Base-by-base conservation (phyloP, 2,329 filamentous ascomycete species). In the Fusarium tricinctum region DNA sequence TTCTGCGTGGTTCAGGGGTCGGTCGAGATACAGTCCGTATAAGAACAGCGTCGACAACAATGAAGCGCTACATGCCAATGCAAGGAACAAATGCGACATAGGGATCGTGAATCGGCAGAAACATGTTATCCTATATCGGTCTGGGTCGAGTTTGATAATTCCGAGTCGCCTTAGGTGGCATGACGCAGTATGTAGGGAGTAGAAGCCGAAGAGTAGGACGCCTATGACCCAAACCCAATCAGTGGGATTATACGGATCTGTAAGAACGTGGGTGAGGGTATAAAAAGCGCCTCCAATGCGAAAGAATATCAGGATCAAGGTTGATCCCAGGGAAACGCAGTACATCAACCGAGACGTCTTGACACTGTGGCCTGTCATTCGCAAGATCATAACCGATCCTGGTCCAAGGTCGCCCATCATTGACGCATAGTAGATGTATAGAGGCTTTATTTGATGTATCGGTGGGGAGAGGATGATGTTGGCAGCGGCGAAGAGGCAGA, bases 391-490 rank as follows among this genome's bases (percentile, higher is more conserved):
- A 8, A 73, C 53, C n/a, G 58, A 46, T 10, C 57, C 70, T 3
- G 72, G 61, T 1, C 65, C 65, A 8, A 75, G 46, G 28, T 75
- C 73, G 9, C 74, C 74, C 1, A 72, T 43, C 23, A 74, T 69
- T n/a, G 74, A 71, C 6, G 70, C 67, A 45, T 72, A 68, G 51
- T 64, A 71, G 22, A 75, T 66, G 26, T 72, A 75, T 2, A 75
- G n/a, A 17, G 73, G 70, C 42, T 71, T 71, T 33, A 75, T 71
- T 6, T 71, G 72, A 51, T 75, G 71, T 20, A 73, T 50, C 7
- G 59, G 47, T 2, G 73, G 70, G 14, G 69, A 66, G 22, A 73
- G 2, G 19, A 69, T 56, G 15, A 73, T 46, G 47, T 75, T 75
- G 15, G 60, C 50, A n/a, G 65, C 52, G 3, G 71, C 62, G 14